A percentile compares a stretch with the other conserved stretches of the same genome.
These are phyloP conservation scores for Botrytis pseudocinerea DNA, from an alignment of 2,329 filamentous ascomycete species.

Conservation along the genomic window DNA sequence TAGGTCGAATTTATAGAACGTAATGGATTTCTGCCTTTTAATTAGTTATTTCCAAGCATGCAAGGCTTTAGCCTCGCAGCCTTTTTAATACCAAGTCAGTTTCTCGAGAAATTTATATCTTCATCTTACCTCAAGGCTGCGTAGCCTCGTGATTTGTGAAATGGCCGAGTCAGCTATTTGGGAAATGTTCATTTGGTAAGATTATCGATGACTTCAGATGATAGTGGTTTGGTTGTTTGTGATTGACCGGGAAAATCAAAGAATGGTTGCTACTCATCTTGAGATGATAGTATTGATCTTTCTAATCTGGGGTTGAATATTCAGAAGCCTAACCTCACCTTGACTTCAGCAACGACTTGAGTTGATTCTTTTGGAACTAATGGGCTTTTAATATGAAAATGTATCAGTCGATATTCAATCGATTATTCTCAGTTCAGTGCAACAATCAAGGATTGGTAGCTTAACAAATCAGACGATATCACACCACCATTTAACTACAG, in stretches of 20 bases:
- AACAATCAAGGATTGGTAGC: background rate
- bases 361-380: background rate
- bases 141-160: background rate
- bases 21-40: background rate
- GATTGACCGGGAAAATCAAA: accelerated
- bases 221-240: background rate
- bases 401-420: background rate
- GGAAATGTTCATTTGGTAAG: background rate
- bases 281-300: background rate
- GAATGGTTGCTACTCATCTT: accelerated
- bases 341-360: background rate
- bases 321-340: background rate
- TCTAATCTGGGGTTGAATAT: accelerated
- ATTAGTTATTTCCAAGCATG: background rate
- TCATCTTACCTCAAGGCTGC: background rate
- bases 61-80: background rate
- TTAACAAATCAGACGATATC: too few relatives aligned
- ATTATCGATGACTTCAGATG: background rate
- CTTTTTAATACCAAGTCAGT: background rate
- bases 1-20: background rate
- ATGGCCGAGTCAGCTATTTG: too few relatives aligned
- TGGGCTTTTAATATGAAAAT: background rate
- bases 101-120: background rate
- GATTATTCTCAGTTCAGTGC: background rate
- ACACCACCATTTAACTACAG: too few relatives aligned